Evolutionary conservation across 192 early-diverging fungal species (phyloP).

Genomic region (Phlyctochytrium planicorne): DNA sequence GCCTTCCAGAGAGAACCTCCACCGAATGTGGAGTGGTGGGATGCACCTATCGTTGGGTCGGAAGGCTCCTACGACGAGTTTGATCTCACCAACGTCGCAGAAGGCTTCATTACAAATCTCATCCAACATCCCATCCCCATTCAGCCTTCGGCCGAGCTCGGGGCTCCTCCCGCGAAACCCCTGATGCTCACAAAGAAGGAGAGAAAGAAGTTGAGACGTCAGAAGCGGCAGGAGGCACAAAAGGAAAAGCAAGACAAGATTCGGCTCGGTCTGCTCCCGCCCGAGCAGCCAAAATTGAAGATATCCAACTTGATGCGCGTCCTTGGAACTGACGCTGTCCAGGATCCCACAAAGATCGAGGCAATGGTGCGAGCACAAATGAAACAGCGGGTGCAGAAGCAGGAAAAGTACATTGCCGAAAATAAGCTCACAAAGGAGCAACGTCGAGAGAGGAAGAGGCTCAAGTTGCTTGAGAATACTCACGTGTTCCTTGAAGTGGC

Average conservation of each 20-base stretch:
- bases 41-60: constrained; percentile 70
- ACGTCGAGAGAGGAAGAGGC: constrained; percentile 68
- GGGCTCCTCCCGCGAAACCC: constrained; percentile 55
- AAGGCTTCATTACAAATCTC: constrained; percentile 63
- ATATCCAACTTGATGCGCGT: constrained; percentile 94
- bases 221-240: constrained; percentile 76
- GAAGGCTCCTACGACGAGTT: constrained; percentile 72
- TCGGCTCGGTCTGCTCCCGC: constrained; percentile 85
- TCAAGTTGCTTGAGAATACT: constrained; percentile 75
- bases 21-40: constrained; percentile 96
- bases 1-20: constrained; percentile 63
- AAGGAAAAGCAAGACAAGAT: constrained; percentile 96
- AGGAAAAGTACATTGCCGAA: constrained; percentile 80
- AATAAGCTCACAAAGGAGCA: constrained; percentile 88
- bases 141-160: constrained; percentile 68
- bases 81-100: constrained; percentile 32
- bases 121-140: constrained; percentile 88
- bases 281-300: constrained; percentile 89
- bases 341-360: constrained; percentile 93
- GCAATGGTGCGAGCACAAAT: constrained; percentile 87
- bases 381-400: constrained; percentile 71
- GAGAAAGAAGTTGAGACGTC: constrained; percentile 88
- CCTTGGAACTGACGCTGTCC: constrained; percentile 90
- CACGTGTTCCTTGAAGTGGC: constrained; percentile 69
- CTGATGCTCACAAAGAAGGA: constrained; percentile 87